Evolutionary conservation across 2,329 filamentous ascomycete species (phyloP), one percentile per base, ranked within the genome.

Genomic region (Alternaria atra): DNA sequence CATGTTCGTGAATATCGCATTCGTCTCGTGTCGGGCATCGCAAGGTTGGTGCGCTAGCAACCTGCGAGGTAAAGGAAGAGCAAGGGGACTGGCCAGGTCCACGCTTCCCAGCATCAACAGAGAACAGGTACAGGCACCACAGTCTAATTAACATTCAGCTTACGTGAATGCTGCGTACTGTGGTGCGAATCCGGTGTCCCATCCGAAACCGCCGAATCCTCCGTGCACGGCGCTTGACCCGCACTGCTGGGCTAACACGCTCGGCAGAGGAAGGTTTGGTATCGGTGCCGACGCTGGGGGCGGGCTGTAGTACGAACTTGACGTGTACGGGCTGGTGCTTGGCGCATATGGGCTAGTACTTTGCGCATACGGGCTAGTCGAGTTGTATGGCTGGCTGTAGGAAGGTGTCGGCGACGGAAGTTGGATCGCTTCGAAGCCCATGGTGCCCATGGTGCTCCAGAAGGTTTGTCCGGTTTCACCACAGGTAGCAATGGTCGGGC

Each of bases 221-320:
- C 89, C 84, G 69, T 80, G 75, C 63, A 77, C 71, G 60, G 74
- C 76, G 75, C 90, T 90, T 60, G 93, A 88, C 72, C 93, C 92
- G 80, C 94, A 98, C 72, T 88, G 85, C 77, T 92, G 92, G 71
- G 91, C 87, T 63, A 97, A 84, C 87, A 94, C 91, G 82, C 92
- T 97, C 43, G 94, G 93, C 55, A 97, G 85, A 50, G 93, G 91
- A 46, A 97, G 85, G 42, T 89, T 84, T 23, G 92, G 87, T 67
- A 96, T 89, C 51, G 92, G 88, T 23, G 91, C 88, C 43, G 89
- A 87, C 60, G 90, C 88, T 73, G 90, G 87, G 13, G 93, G 91
- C 55, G 92, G 88, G 81, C 89, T 91, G 85, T 93, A 97, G 83
- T 90, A 97, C 71, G 87, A 84, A 63, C 81, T 84, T 60, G 90